Conservation (phyloP, 176 grass and related monocot genomes). For the Paspalum vaginatum region DNA sequence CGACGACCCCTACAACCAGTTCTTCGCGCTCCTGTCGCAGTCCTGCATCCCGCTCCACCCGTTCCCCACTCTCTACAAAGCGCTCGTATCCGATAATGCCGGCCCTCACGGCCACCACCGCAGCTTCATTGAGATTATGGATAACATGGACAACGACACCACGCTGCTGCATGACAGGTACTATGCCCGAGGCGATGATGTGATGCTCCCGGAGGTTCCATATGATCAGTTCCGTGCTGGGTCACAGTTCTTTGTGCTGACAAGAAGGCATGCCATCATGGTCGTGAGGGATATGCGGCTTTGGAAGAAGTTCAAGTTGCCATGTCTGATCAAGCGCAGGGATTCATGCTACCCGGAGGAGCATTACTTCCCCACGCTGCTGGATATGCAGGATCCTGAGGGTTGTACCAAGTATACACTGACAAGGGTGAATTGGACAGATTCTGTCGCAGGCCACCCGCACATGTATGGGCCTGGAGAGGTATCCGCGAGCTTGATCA, state of each 20-base stretch:
- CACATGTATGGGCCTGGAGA: constrained; percentile 65
- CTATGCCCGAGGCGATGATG: constrained; percentile 72
- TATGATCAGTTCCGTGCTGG: constrained; percentile 76
- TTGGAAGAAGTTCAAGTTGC: constrained; percentile 96
- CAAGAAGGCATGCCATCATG: constrained; percentile 72
- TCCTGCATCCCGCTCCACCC: constrained; percentile 87
- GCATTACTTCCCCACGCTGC: constrained; percentile 91
- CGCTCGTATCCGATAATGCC: constrained; percentile 54
- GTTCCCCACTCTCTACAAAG: constrained; percentile 67
- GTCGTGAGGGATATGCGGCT: constrained; percentile 88
- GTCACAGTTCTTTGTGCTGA: constrained; percentile 91
- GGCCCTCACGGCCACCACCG: constrained; percentile 57
- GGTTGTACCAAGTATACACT: constrained; percentile 80
- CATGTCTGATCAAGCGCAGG: constrained; percentile 61
- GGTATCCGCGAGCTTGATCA: constrained; percentile 59
- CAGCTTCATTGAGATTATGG: constrained; percentile 95
- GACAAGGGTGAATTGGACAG: constrained; percentile 96
- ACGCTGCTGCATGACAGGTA: constrained; percentile 76
- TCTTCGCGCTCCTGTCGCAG: constrained; percentile 83
- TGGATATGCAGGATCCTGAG: constrained; percentile 90
- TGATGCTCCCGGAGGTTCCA: constrained; percentile 87
- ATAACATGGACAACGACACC: constrained; percentile 63
- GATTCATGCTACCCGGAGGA: constrained; percentile 91
- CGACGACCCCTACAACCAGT: constrained; percentile 70
- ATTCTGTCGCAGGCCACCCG: constrained; percentile 78